A percentile compares a stretch with the other conserved stretches of the same genome.
phyloP scores from a whole-genome alignment of 352 stramenopile genomes.

The Pythium phragmiticola region DNA sequence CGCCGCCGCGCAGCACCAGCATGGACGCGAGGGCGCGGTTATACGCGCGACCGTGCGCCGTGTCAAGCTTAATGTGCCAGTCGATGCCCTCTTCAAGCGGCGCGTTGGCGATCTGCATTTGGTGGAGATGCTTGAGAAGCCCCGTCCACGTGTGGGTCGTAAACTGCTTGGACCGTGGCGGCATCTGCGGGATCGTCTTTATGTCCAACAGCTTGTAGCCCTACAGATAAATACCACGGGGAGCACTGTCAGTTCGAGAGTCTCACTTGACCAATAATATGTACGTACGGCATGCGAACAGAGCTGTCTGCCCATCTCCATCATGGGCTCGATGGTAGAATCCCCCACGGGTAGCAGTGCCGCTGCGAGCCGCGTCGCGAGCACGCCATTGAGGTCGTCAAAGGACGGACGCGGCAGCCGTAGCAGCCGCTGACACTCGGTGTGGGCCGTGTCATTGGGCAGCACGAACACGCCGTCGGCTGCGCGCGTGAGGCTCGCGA shows the following conservation, averaged over 20 bases:
- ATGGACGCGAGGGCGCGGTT: slow-evolving; percentile 51
- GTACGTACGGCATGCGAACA: slow-evolving; percentile 54
- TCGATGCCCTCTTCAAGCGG: slow-evolving; percentile 62
- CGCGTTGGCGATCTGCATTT: slow-evolving; percentile 72
- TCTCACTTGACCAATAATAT: background rate
- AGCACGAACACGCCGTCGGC: slow-evolving; percentile 68
- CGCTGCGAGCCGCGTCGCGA: slow-evolving; percentile 60
- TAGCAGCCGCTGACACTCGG: slow-evolving; percentile 57
- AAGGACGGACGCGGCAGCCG: slow-evolving; percentile 59
- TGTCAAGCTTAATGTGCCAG: slow-evolving; percentile 47
- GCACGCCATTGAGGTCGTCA: slow-evolving; percentile 56
- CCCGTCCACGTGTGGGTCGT: slow-evolving; percentile 74
- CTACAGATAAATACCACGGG: slow-evolving; percentile 19
- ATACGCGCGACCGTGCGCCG: slow-evolving; percentile 22
- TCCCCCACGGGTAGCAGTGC: slow-evolving; percentile 40
- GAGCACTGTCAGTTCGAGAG: no score
- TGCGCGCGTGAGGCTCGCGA: slow-evolving; percentile 66
- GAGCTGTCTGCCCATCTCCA: slow-evolving; percentile 43
- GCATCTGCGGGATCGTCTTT: slow-evolving; percentile 70
- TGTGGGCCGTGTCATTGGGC: slow-evolving; percentile 61
- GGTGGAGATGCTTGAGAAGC: slow-evolving; percentile 70
- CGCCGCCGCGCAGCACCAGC: slow-evolving; percentile 37
- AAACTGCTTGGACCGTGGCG: slow-evolving; percentile 63
- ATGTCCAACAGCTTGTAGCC: slow-evolving; percentile 72
- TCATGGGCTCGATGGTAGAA: slow-evolving; percentile 29